Percentiles rank a stretch among this genome's conserved stretches.
Conservation (phyloP, 768 basidiomycete species). For the Pseudohyphozyma bogoriensis region DNA sequence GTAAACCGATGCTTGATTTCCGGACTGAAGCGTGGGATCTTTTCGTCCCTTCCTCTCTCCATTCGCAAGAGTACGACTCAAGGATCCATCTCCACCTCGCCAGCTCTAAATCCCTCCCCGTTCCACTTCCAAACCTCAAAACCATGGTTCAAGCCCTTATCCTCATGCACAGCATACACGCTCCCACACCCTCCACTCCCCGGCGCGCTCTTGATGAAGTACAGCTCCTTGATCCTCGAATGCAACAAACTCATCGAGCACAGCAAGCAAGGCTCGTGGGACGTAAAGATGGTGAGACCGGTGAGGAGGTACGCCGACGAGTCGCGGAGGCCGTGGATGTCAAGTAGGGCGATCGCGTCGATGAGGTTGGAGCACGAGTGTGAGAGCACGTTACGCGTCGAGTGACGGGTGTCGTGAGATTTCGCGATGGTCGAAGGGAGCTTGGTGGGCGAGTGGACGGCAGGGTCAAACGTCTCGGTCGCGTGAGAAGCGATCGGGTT, state of each 20-base stretch:
- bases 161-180: slow-evolving; percentile 58
- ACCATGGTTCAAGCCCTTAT: slow-evolving; percentile 82
- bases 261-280: slow-evolving; percentile 97
- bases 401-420: slow-evolving; percentile 60
- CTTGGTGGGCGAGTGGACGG: slow-evolving; percentile 31
- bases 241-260: slow-evolving; percentile 94
- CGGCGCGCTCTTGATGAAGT: slow-evolving; percentile 54
- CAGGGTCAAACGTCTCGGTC: slow-evolving; percentile 16
- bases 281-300: slow-evolving; percentile 68
- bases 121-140: slow-evolving; percentile 56
- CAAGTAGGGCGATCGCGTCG: slow-evolving; percentile 26
- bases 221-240: slow-evolving; percentile 80
- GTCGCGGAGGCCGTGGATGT: slow-evolving; percentile 17
- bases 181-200: slow-evolving; percentile 78
- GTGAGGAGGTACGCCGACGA: slow-evolving; percentile 70
- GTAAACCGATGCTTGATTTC: too few species aligned
- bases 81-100: background rate
- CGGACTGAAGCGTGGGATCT: too few species aligned
- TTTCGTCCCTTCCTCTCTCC: too few species aligned
- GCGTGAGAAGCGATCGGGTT: slow-evolving; percentile 27
- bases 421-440: slow-evolving; percentile 43
- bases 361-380: slow-evolving; percentile 75
- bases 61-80: too few species aligned
- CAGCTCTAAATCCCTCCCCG: background rate
- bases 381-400: slow-evolving; percentile 63